Base-by-base conservation (phyloP, 768 basidiomycete species). In the Termitomyces sp. region DNA sequence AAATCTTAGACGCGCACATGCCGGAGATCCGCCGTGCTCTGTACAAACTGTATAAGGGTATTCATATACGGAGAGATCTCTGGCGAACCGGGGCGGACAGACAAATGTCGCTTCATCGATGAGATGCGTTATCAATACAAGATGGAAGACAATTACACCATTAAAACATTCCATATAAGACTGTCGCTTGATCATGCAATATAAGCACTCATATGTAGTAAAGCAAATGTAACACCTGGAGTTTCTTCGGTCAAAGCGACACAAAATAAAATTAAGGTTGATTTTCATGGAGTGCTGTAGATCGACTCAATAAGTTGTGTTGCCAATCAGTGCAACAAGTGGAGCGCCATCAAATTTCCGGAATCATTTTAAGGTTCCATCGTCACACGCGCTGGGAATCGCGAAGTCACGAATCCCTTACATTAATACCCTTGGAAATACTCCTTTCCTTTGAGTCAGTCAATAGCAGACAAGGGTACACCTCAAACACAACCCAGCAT, bases 21-120 rank as follows among this genome's bases (percentile, higher is more conserved):
- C 95, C 95, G 12, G 79, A 84, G 55, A 86, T 98, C 34, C 85
- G 91, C 47, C 79, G 76, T 60, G 88, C 94, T 64, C 86, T 98
- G 61, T 90, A 85, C 66, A 84, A 79, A 61, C 81, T 98, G 15
- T 77, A 97, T 13, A 85, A 88, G 60, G 94, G 92, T 12, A 80
- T 98, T 16, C 88, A 92, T 57, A 76, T 70, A 49, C 92, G 92
- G 63, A 93, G 96, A 60, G 75, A 73, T 18, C 66, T 69, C 10
- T 81, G 78, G 75, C 68, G 64, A 28, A 67, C 70, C 31, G 9
- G n/a, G n/a, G 61, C 60, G 18, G 60, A 63, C 15, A 61, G 62
- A 34, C 53, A 44, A 29, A 28, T 54, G 39, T 51, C 57, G 15
- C 39, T 47, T 26, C 46, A 51, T 45, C 53, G 7, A 45, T 44